Conservation (phyloP, 352 stramenopile genomes). For the Plasmopara viticola region DNA sequence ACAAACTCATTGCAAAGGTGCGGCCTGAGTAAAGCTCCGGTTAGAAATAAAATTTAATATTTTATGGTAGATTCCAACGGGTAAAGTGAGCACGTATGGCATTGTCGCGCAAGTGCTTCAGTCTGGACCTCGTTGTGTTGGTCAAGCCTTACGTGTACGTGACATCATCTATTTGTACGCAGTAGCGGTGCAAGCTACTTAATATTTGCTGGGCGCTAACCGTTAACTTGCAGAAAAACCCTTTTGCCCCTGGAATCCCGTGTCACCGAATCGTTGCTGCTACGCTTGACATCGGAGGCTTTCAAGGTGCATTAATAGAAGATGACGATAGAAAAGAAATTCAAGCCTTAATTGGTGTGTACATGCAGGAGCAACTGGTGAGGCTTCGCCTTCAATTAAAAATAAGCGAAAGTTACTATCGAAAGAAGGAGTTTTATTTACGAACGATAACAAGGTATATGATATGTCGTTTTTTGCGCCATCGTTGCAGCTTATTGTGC, state of each 20-base stretch:
- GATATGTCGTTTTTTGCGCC: background rate
- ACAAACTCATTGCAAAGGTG: constrained; percentile 75
- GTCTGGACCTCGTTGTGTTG: constrained; percentile 65
- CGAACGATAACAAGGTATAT: constrained; percentile 47
- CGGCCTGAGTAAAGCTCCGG: background rate
- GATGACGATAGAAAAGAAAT: background rate
- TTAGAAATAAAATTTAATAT: background rate
- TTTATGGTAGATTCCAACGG: constrained; percentile 47
- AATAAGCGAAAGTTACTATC: constrained; percentile 61
- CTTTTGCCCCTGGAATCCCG: constrained; percentile 68
- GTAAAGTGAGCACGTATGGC: constrained; percentile 80
- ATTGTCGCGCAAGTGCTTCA: constrained; percentile 49
- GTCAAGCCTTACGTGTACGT: constrained; percentile 69
- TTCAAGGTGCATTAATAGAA: constrained; percentile 41
- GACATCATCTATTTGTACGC: background rate
- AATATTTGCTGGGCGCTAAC: background rate
- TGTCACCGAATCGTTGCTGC: constrained; percentile 77
- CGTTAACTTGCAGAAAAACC: constrained; percentile 50
- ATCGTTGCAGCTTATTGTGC: background rate
- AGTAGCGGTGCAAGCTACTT: background rate
- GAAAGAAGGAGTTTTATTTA: constrained; percentile 63
- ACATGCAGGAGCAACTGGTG: constrained; percentile 42
- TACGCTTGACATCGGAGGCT: constrained; percentile 61
- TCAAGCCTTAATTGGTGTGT: background rate
- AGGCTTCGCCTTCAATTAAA: constrained; percentile 50